A percentile compares a stretch with the other conserved stretches of the same genome.
These are phyloP conservation scores for Stereum hirsutum DNA, from an alignment of 1,284 basidiomycete genomes.

Conservation along the genomic window DNA sequence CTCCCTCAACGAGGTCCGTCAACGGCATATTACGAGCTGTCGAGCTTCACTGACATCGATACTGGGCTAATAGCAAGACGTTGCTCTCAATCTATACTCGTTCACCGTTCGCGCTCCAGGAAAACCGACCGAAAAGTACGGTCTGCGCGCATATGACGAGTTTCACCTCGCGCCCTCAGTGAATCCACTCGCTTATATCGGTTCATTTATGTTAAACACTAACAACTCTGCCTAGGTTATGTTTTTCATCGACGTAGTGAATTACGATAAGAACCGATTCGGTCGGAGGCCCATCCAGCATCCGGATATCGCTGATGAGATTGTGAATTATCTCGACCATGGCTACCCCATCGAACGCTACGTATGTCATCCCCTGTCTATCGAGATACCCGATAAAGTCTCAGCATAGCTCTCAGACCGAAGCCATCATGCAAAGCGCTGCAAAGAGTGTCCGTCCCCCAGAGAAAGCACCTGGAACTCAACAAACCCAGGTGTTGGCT, in stretches of 20 bases:
- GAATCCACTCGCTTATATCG: slow-evolving; percentile 17
- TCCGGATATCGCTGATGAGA: slow-evolving; percentile 62
- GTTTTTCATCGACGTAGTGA: slow-evolving; percentile 92
- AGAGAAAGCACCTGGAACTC: too few relatives aligned
- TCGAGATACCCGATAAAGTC: too few relatives aligned
- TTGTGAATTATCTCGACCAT: slow-evolving; percentile 41
- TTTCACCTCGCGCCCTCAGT: slow-evolving; percentile 93
- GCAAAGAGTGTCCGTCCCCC: too few relatives aligned
- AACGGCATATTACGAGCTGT: neutral
- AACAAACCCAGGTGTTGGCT: too few relatives aligned
- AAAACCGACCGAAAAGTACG: slow-evolving; percentile 79
- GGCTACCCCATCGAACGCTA: too few relatives aligned
- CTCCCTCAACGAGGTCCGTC: slow-evolving; percentile 74
- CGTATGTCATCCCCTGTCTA: too few relatives aligned
- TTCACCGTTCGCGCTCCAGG: slow-evolving; percentile 79
- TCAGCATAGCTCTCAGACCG: too few relatives aligned
- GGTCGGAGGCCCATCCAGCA: slow-evolving; percentile 37
- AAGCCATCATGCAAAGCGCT: too few relatives aligned
- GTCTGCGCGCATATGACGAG: slow-evolving; percentile 90
- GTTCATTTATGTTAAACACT: neutral
- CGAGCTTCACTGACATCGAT: slow-evolving; percentile 4
- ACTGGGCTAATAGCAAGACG: too few relatives aligned
- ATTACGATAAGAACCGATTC: slow-evolving; percentile 69
- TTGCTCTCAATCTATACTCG: slow-evolving; percentile 84
- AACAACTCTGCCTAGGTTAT: slow-evolving; percentile 21